Percentiles rank a stretch among this genome's conserved stretches.
Evolutionary conservation across 352 stramenopile species (phyloP).

Genomic region (Phytophthora meadii): DNA sequence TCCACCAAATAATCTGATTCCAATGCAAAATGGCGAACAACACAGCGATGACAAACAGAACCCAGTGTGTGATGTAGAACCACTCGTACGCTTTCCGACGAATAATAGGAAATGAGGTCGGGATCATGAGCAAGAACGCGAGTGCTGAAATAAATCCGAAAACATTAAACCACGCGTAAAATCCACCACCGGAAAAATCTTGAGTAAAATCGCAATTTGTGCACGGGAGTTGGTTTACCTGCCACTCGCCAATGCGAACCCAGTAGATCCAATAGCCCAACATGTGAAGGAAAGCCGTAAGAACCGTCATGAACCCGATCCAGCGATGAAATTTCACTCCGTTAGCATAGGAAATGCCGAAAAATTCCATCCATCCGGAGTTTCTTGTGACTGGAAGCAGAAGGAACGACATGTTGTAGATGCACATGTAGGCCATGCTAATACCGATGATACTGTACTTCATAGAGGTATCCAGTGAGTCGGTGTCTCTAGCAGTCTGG

Average conservation of each 20-base stretch:
- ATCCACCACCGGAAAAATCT: not conserved
- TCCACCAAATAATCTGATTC: slow-evolving; percentile 3
- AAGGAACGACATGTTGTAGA: slow-evolving; percentile 1
- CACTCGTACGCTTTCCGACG: not conserved
- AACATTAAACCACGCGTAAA: slow-evolving; percentile 2
- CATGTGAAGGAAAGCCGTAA: slow-evolving; percentile 1
- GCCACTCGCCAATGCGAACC: not conserved
- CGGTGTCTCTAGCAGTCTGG: not conserved
- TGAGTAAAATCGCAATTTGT: not conserved
- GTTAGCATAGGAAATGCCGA: not conserved
- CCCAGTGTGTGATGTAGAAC: slow-evolving; percentile 1
- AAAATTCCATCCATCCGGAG: not conserved
- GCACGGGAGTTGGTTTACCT: not conserved
- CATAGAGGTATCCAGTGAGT: not conserved
- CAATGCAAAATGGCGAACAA: slow-evolving; percentile 1
- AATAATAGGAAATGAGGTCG: not conserved
- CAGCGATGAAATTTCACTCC: not conserved
- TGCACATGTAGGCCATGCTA: slow-evolving; percentile 1
- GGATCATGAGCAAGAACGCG: not conserved
- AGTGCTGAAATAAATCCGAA: slow-evolving; percentile 1
- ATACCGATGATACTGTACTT: not conserved
- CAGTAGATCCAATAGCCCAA: slow-evolving; percentile 1
- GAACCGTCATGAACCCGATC: not conserved
- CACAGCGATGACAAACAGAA: not conserved
- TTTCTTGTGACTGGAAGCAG: not conserved